Conservation (phyloP, 495 filamentous ascomycete species). For the Achaetomiella virescens region DNA sequence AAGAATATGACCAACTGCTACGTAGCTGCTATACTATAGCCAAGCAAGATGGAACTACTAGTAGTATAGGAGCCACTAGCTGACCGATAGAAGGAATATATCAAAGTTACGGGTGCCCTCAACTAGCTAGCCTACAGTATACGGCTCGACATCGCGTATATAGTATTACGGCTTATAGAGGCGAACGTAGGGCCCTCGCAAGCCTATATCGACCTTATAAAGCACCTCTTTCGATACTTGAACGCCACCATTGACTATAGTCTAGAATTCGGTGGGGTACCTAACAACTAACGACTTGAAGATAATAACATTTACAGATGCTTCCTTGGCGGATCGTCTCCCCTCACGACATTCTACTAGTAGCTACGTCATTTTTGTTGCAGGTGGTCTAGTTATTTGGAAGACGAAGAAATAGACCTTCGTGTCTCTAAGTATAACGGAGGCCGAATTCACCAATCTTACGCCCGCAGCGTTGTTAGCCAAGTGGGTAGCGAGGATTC, state of each 20-base stretch:
- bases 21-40: no score
- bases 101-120: neutral
- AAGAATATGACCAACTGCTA: neutral
- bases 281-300: neutral
- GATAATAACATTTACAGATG: neutral
- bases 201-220: neutral
- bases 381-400: neutral
- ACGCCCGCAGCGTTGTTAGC: neutral
- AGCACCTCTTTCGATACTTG: neutral
- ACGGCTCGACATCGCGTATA: neutral
- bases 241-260: neutral
- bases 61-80: neutral
- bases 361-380: neutral
- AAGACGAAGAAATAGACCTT: conserved; percentile 10
- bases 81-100: neutral
- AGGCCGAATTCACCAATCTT: neutral
- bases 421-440: neutral
- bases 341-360: neutral
- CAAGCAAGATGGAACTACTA: neutral
- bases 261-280: neutral
- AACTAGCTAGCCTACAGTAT: neutral
- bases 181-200: neutral
- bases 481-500: neutral
- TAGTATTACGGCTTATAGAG: neutral
- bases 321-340: neutral